Evolutionary conservation across 2,329 filamentous ascomycete species (phyloP), one percentile per base, ranked within the genome.

Genomic region (Atkinsonella hypoxylon): DNA sequence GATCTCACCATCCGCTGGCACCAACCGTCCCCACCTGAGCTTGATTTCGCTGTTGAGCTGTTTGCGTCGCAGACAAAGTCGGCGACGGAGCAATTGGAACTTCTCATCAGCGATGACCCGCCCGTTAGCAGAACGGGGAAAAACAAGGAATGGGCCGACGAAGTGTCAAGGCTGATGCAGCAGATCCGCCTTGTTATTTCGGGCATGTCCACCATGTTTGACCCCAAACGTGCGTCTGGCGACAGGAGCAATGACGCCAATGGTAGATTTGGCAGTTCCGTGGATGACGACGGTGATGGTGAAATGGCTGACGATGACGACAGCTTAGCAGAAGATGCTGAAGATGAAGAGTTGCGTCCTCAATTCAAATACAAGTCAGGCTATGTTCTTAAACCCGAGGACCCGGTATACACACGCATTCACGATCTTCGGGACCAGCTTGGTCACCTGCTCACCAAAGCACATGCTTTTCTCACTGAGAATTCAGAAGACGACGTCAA

Each of bases 71-170:
- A 97, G 66, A 84, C 86, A 6, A 81, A 81, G 51, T 82, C 80
- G 40, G 90, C 91, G 2, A 78, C 91, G 53, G 73, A 82, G 52
- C 82, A 88, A 54, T 70, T 98, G 12, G 79, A 81, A 55, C 79
- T 83, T 8, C 76, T 98, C n/a, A 94, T 89, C 62, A 83, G 87
- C 54, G 83, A 88, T 44, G 79, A 85, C 36, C 85, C 89, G 1
- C 84, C 82, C 2, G 84, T 97, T 49, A 94, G 89, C 66, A 81
- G 91, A 51, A 91, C 90, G 57, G 93, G 93, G 38, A 95, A 91
- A 64, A 94, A 95, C 58, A 98, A 97, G 67, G 91, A 96, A 60
- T 98, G 93, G 93, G 96, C 91, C 0, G 93, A 98, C 64, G 94
- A 98, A 64, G 85, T 97, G 30, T 91, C 89, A 2, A 77, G 93